Percentiles rank a stretch among this genome's conserved stretches.
Conservation (phyloP, 2,329 filamentous ascomycete species). For the Diplocarpon rosae region DNA sequence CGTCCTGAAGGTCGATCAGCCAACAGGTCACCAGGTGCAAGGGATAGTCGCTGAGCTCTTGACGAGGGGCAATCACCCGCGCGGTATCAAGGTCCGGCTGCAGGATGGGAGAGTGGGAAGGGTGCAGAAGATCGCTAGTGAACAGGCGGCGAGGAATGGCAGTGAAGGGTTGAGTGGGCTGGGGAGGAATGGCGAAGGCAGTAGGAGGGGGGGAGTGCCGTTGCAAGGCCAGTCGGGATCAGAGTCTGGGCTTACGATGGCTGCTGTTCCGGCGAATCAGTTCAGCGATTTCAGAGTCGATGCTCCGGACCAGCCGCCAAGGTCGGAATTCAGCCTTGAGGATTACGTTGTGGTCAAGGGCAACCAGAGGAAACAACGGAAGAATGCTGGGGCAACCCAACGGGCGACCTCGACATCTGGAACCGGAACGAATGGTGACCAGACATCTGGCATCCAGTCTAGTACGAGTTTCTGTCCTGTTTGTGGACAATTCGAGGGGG, state of each 20-base stretch:
- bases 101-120: slow-evolving; percentile 24
- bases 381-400: not conserved
- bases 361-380: slow-evolving; percentile 5
- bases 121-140: slow-evolving; percentile 23
- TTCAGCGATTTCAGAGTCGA: slow-evolving; percentile 16
- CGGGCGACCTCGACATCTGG: not conserved
- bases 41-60: slow-evolving; percentile 23
- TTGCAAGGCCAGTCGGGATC: not conserved
- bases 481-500: slow-evolving; percentile 24
- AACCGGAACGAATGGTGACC: not conserved
- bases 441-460: not conserved
- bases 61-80: slow-evolving; percentile 24
- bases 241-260: not conserved
- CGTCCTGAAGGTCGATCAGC: slow-evolving; percentile 25
- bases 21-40: slow-evolving; percentile 23
- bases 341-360: slow-evolving; percentile 18
- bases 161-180: slow-evolving; percentile 12
- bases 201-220: not conserved
- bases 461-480: slow-evolving; percentile 18
- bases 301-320: slow-evolving; percentile 10
- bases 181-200: slow-evolving; percentile 13
- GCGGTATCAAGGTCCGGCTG: slow-evolving; percentile 26
- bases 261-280: not conserved
- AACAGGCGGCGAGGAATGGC: slow-evolving; percentile 10
- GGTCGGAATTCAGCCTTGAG: slow-evolving; percentile 9